Base-by-base conservation (phyloP, 2,329 filamentous ascomycete genomes). In the Talaromyces sp. region DNA sequence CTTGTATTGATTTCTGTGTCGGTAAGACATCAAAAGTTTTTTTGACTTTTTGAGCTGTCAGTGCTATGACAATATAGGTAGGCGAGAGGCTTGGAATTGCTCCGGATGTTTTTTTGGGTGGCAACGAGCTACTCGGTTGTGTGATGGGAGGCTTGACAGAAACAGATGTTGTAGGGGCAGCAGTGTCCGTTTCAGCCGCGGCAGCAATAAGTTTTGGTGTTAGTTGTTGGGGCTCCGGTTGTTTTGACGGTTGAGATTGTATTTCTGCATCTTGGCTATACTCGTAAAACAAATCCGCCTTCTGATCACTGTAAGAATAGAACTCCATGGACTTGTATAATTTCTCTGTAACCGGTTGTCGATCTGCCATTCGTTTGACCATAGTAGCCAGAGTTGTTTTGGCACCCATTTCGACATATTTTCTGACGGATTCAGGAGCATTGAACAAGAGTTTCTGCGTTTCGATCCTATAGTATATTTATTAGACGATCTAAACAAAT, bases 361-460 rank as follows among this genome's bases (percentile, higher is more conserved):
- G 56, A 25, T 58, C 56, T 43, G 56, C 56, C 56, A 58, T 58
- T 10, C 56, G 56, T 19, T 58, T 58, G 56, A n/a, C 56, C 56
- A 58, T 58, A n/a, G 56, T 58, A 7, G 56, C 56, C 56, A 58
- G 31, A 0, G 56, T 58, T 33, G 56, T 58, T 58, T 58, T 58
- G 19, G 95, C 95, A 77, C 95, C 95, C 73, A 99, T 90, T 81
- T 99, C 95, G 73, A 99, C 95, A 58, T 76, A 99, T 96, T 76
- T 95, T 89, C 86, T 99, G 94, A 60, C 95, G 96, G 61, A 89
- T 90, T 83, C 96, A 95, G 80, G 97, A 93, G 70, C 90, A 93
- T 73, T 99, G 90, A 76, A 99, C 94, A 74, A 98, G 94, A 93
- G 17, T 31, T 99, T 95, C 82, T 99, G 95, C 62, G 95, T 98